phyloP scores from a whole-genome alignment of 371 early-diverging fungal species.

The Mortierella sp. region DNA sequence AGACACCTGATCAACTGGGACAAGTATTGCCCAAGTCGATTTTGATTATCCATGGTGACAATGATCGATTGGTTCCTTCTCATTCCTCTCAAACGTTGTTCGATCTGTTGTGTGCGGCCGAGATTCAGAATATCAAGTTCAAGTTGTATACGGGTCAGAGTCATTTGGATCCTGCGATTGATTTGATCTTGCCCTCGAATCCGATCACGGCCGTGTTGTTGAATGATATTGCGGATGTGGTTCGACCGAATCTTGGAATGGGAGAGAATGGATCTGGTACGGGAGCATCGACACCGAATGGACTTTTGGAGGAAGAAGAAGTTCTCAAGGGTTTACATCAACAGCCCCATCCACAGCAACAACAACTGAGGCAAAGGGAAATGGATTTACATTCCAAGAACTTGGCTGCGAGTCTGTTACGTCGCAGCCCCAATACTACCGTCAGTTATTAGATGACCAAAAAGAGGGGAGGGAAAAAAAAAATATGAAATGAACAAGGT shows the following conservation, averaged over 20 bases:
- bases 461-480: no score
- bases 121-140: slow-evolving; percentile 50
- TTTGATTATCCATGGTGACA: slow-evolving; percentile 48
- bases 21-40: slow-evolving; percentile 47
- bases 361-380: no score
- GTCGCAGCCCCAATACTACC: background rate
- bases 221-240: slow-evolving; percentile 40
- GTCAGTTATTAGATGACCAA: no score
- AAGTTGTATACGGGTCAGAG: slow-evolving; percentile 49
- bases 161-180: slow-evolving; percentile 52
- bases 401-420: slow-evolving; percentile 22
- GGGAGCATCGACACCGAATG: slow-evolving; percentile 36
- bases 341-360: background rate
- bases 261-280: slow-evolving; percentile 10
- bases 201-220: slow-evolving; percentile 35
- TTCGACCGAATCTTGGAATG: slow-evolving; percentile 6
- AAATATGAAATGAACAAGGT: no score
- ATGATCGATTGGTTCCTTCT: slow-evolving; percentile 50
- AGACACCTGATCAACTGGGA: slow-evolving; percentile 31
- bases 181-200: slow-evolving; percentile 46
- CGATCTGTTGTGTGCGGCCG: slow-evolving; percentile 41
- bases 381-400: slow-evolving; percentile 32
- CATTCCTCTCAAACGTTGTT: slow-evolving; percentile 49
- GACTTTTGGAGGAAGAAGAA: slow-evolving; percentile 26
- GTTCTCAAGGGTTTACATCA: slow-evolving; percentile 6